Conservation (phyloP, 116 monocot species). For the Cymodocea nodosa region DNA sequence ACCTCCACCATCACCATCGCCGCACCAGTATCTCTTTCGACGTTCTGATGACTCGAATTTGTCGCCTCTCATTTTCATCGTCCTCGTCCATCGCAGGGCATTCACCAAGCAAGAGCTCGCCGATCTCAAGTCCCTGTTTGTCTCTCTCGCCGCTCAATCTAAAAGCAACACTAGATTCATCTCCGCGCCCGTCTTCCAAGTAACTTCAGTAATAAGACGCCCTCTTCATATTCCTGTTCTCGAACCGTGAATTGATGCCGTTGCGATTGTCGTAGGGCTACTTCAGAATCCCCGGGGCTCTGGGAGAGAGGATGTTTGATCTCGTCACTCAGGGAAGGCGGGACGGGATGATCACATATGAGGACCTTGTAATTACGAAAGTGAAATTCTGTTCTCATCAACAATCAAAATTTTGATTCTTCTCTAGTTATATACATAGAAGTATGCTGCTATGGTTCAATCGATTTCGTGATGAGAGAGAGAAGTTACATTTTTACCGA, state of each 20-base stretch:
- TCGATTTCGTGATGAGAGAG: too few relatives aligned
- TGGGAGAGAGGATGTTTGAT: constrained; percentile 50
- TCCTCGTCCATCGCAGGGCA: constrained; percentile 23
- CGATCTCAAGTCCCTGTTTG: constrained; percentile 54
- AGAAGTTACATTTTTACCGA: too few relatives aligned
- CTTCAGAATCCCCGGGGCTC: constrained; percentile 45
- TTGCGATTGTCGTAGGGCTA: constrained; percentile 24
- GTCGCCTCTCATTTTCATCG: background rate
- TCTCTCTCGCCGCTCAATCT: constrained; percentile 64
- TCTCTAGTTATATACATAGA: background rate
- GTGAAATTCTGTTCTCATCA: constrained; percentile 8
- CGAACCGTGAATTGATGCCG: background rate
- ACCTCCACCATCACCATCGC: too few relatives aligned
- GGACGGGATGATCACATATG: constrained; percentile 51
- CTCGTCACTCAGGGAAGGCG: constrained; percentile 41
- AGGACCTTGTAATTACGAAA: constrained; percentile 81
- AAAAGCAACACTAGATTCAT: constrained; percentile 41
- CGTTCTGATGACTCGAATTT: too few relatives aligned
- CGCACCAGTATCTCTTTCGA: too few relatives aligned
- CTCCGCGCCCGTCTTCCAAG: constrained; percentile 63
- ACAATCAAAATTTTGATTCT: background rate
- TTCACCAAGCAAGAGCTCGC: constrained; percentile 68
- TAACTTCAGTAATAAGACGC: background rate
- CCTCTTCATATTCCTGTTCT: background rate
- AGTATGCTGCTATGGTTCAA: too few relatives aligned